Conservation (phyloP, 768 basidiomycete species). For the Macrolepiota fuliginosa region DNA sequence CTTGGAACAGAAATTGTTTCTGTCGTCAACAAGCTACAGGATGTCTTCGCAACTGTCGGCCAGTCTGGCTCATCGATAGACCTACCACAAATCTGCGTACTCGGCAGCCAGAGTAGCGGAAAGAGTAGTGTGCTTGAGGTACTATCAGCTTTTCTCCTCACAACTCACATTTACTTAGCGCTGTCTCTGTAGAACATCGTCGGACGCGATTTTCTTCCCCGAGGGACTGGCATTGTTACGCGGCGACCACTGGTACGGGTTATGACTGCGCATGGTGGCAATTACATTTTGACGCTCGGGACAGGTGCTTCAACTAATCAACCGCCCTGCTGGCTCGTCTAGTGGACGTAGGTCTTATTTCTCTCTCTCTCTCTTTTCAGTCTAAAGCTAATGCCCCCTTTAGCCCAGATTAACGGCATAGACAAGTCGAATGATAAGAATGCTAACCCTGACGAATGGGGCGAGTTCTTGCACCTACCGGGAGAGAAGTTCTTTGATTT, state of each 20-base stretch:
- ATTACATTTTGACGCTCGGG: slow-evolving; percentile 4
- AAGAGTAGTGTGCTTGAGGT: slow-evolving; percentile 94
- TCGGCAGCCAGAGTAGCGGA: slow-evolving; percentile 89
- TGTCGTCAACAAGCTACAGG: slow-evolving; percentile 86
- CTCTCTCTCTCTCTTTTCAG: background rate
- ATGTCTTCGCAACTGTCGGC: slow-evolving; percentile 85
- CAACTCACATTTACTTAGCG: slow-evolving; percentile 4
- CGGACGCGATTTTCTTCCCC: slow-evolving; percentile 96
- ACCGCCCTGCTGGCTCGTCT: slow-evolving; percentile 59
- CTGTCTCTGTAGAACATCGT: slow-evolving; percentile 77
- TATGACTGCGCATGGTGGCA: background rate
- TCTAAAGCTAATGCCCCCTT: slow-evolving; percentile 18
- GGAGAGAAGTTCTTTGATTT: slow-evolving; percentile 99
- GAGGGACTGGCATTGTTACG: slow-evolving; percentile 98
- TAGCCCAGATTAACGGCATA: slow-evolving; percentile 39
- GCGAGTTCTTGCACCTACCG: slow-evolving; percentile 95
- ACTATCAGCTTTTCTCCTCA: background rate
- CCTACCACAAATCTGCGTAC: slow-evolving; percentile 88
- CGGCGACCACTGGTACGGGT: slow-evolving; percentile 83
- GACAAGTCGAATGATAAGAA: slow-evolving; percentile 61
- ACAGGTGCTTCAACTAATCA: slow-evolving; percentile 92
- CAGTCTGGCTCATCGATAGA: slow-evolving; percentile 78
- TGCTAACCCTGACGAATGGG: slow-evolving; percentile 96
- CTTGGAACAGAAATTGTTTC: slow-evolving; percentile 81
- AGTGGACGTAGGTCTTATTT: slow-evolving; percentile 14